Conservation (phyloP, 2,329 filamentous ascomycete genomes). For the Colletotrichum sp. region DNA sequence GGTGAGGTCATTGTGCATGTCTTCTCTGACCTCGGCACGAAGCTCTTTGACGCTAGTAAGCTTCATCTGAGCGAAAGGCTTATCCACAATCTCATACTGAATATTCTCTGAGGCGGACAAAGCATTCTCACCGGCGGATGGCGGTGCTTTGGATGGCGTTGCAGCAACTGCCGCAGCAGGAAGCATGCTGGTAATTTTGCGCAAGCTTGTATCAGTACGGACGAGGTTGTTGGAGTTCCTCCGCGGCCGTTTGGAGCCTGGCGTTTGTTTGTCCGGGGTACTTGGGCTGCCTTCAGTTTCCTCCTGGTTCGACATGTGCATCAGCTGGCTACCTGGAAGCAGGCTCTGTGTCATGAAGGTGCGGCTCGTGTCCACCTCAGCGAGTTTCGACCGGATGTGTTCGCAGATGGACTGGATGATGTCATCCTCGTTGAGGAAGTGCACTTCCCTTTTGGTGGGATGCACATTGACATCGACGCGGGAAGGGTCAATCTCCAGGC, state of each 20-base stretch:
- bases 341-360: conserved; percentile 95
- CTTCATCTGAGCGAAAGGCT: conserved; percentile 72
- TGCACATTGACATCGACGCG: conserved; percentile 97
- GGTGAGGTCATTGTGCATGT: conserved; percentile 84
- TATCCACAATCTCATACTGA: conserved; percentile 76
- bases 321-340: conserved; percentile 67
- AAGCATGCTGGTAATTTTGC: conserved; percentile 98
- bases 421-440: conserved; percentile 97
- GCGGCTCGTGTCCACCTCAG: conserved; percentile 89
- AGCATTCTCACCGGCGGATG: conserved; percentile 37
- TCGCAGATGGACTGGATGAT: conserved; percentile 88
- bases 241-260: conserved; percentile 41
- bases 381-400: conserved; percentile 77
- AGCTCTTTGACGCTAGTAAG: conserved; percentile 87
- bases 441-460: conserved; percentile 95
- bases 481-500: conserved; percentile 88
- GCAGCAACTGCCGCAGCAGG: conserved; percentile 52
- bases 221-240: conserved; percentile 76
- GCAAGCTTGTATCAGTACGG: conserved; percentile 83
- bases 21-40: conserved; percentile 78
- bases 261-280: conserved; percentile 35
- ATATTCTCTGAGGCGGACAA: conserved; percentile 52
- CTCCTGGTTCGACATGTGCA: conserved; percentile 26
- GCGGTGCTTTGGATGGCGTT: background rate
- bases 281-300: conserved; percentile 30